Evolutionary conservation across 495 filamentous ascomycete species (phyloP).

Genomic region (Neurospora cerealis): DNA sequence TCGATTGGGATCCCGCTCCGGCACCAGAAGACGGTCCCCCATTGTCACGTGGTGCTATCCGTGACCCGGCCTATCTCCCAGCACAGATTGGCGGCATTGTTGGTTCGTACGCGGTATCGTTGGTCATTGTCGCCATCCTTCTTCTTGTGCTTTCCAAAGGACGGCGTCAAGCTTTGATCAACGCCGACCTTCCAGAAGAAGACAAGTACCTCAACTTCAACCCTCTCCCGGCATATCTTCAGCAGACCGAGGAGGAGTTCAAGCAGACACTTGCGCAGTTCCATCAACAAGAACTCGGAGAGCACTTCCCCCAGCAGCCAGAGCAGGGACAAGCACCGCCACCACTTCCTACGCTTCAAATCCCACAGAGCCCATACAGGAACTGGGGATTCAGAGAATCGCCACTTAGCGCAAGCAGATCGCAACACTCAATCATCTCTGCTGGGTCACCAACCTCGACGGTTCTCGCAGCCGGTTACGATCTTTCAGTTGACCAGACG

Average conservation of each 20-base stretch:
- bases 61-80: slow-evolving; percentile 54
- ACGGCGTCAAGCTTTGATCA: slow-evolving; percentile 30
- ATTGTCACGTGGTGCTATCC: slow-evolving; percentile 40
- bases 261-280: slow-evolving; percentile 10
- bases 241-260: slow-evolving; percentile 27
- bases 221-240: slow-evolving; percentile 23
- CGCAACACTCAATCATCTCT: slow-evolving; percentile 41
- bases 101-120: slow-evolving; percentile 65
- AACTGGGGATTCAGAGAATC: slow-evolving; percentile 34
- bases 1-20: slow-evolving; percentile 47
- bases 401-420: slow-evolving; percentile 34
- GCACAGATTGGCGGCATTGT: slow-evolving; percentile 70
- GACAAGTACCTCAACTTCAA: slow-evolving; percentile 12
- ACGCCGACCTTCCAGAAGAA: slow-evolving; percentile 17
- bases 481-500: slow-evolving; percentile 55
- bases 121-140: slow-evolving; percentile 55
- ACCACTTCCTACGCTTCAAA: background rate
- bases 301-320: slow-evolving; percentile 1
- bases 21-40: slow-evolving; percentile 49
- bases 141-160: slow-evolving; percentile 44
- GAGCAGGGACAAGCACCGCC: slow-evolving; percentile 8
- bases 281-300: background rate
- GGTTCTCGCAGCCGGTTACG: slow-evolving; percentile 28
- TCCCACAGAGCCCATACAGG: slow-evolving; percentile 24
- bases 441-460: slow-evolving; percentile 36